Base-by-base conservation (phyloP, 73 alveolate species). In the Symbiodinium pilosum region DNA sequence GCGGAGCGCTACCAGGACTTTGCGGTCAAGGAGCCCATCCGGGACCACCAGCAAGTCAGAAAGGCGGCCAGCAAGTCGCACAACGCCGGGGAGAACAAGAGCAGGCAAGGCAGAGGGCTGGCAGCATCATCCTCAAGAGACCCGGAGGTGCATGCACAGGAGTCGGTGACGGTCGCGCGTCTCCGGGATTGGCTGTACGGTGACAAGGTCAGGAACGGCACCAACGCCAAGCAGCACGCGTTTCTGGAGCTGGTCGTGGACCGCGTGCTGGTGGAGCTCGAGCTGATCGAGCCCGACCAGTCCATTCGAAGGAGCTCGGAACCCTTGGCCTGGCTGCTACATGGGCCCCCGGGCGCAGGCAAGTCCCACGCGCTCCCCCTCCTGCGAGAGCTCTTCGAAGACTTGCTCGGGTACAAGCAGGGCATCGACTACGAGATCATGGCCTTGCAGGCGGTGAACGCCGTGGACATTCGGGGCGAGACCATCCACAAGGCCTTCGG, bases 391-490 rank as follows among this genome's bases (percentile, higher is more conserved):
- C 42, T 69, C 12, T 69, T 69, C 84, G 81, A 64, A 8, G 84
- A 28, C 43, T 20, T n/a, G 84, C 84, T 69, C 16, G 84, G 84
- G 21, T 69, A 69, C 84, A 43, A 3, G 43, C 84, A 69, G 84
- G 84, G 84, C 43, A 9, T 69, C 84, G 84, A 69, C 84, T 69
- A n/a, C 84, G 84, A 81, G 59, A 18, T 81, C 54, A 26, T 36
- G 24, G 88, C 88, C 34, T 40, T 83, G 39, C 88, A 83, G 38
- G 39, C 64, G 5, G 88, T 83, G 59, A 83, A 83, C 38, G 88
- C 88, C 39, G 39, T 44, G 42, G 88, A 83, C 88, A 38, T 83
- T 34, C 34, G 36, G 36, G 88, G 88, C 56, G 1, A 39, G 39
- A 83, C 56, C 9, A 39, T 83, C 59, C 88, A 83, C 88, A 14